These are phyloP conservation scores for Rubia tinctorum DNA, from an alignment of 305 asterid species.

Conservation along the genomic window DNA sequence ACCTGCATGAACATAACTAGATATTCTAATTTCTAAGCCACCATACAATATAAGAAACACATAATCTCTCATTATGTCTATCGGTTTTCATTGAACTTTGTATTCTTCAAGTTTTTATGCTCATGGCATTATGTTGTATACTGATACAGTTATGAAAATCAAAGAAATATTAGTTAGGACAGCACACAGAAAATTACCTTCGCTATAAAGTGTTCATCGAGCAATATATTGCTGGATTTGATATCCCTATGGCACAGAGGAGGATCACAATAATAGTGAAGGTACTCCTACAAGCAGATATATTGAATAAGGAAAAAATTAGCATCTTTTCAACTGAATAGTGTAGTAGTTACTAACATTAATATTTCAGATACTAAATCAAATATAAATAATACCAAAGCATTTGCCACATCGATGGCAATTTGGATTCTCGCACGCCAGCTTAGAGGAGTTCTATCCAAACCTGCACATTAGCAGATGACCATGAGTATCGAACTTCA, in stretches of 20 bases:
- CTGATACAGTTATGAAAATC: background rate
- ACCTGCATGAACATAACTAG: slow-evolving; percentile 43
- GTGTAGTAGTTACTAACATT: slow-evolving; percentile 3
- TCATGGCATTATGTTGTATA: background rate
- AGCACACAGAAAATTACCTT: slow-evolving; percentile 47
- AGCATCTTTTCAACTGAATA: background rate
- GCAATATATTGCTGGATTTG: slow-evolving; percentile 90
- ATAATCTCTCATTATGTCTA: background rate
- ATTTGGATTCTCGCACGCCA: slow-evolving; percentile 84
- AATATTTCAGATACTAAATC: slow-evolving; percentile 7
- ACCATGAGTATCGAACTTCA: slow-evolving; percentile 11
- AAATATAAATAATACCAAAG: slow-evolving; percentile 52
- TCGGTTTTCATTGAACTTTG: background rate
- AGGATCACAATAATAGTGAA: slow-evolving; percentile 93
- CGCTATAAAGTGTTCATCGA: slow-evolving; percentile 76
- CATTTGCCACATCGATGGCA: slow-evolving; percentile 92
- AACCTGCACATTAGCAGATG: slow-evolving; percentile 38
- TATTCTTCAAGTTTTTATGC: background rate
- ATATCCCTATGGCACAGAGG: slow-evolving; percentile 97
- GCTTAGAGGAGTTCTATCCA: slow-evolving; percentile 69
- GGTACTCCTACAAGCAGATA: slow-evolving; percentile 74
- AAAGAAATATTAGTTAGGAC: background rate
- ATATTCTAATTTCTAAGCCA: background rate
- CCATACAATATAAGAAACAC: background rate
- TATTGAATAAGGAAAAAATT: slow-evolving; percentile 1